A percentile compares a stretch with the other conserved stretches of the same genome.
Evolutionary conservation across 75 land plant genomes (phyloP).

Genomic region (Azolla pinnata): DNA sequence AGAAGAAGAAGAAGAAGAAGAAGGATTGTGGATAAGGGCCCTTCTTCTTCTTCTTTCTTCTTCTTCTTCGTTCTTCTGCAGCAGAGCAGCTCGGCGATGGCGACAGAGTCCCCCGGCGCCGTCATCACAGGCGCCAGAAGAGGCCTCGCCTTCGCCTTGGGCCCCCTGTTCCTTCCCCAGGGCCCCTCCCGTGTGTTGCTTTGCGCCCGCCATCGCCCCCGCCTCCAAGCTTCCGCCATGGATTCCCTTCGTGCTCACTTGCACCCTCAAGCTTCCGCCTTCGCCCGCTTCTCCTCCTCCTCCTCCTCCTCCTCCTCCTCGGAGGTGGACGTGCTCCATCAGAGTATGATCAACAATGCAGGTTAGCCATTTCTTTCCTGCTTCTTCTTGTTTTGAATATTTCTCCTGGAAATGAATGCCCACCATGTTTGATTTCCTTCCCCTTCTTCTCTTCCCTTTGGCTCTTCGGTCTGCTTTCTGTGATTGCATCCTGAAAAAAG

Average conservation of each 20-base stretch:
- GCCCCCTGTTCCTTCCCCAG: slow-evolving; percentile 12
- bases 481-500: too few species aligned
- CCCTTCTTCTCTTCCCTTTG: too few species aligned
- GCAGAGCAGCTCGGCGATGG: too few species aligned
- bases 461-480: too few species aligned
- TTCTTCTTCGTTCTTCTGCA: too few species aligned
- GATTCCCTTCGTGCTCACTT: slow-evolving; percentile 6
- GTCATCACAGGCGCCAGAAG: slow-evolving; percentile 26
- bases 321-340: slow-evolving; percentile 9
- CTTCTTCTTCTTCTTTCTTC: too few species aligned
- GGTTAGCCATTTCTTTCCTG: neutral
- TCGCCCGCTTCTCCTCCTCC: slow-evolving; percentile 1
- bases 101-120: too few species aligned
- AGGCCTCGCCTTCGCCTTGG: slow-evolving; percentile 22
- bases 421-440: too few species aligned
- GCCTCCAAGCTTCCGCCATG: slow-evolving; percentile 8
- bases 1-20: too few species aligned
- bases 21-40: too few species aligned
- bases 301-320: slow-evolving; percentile 15
- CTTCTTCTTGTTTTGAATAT: neutral
- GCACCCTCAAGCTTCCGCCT: neutral
- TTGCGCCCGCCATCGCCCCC: slow-evolving; percentile 17
- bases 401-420: too few species aligned
- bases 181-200: slow-evolving; percentile 10
- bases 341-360: slow-evolving; percentile 25